These are phyloP conservation scores for Stentor roeselii DNA, from an alignment of 73 alveolate species.

Conservation along the genomic window DNA sequence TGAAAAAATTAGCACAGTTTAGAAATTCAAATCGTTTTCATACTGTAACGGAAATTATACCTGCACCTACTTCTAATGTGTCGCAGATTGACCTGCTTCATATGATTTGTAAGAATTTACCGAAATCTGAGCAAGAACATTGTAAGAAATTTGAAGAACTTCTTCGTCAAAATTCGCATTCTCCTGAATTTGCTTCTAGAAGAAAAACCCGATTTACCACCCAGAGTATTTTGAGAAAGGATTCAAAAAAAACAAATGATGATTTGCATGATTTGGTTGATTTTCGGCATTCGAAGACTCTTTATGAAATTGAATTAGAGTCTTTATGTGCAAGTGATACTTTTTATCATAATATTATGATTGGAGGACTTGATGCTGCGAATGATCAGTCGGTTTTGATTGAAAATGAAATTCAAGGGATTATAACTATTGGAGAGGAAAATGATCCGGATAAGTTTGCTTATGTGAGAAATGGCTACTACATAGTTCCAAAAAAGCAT, in stretches of 20 bases:
- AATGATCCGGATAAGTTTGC: neutral
- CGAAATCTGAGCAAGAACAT: neutral
- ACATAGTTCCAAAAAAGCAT: neutral
- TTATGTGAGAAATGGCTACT: neutral
- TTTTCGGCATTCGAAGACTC: neutral
- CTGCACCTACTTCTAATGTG: neutral
- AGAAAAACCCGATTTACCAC: neutral
- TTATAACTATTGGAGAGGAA: neutral
- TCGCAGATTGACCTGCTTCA: neutral
- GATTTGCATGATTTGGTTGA: neutral
- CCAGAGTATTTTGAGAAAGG: neutral
- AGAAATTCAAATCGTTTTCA: neutral
- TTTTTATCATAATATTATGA: too few relatives aligned
- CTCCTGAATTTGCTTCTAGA: neutral
- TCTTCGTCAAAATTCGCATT: neutral
- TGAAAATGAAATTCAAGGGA: neutral
- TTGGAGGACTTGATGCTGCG: neutral
- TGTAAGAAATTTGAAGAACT: neutral
- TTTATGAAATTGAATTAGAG: neutral
- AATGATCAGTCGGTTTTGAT: neutral
- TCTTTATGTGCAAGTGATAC: neutral
- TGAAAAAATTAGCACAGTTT: neutral
- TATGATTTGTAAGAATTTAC: neutral
- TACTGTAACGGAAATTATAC: neutral
- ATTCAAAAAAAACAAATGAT: neutral